Percentiles rank a stretch among this genome's conserved stretches.
Conservation (phyloP, 2,329 filamentous ascomycete species). For the Tolypocladium nubicola region DNA sequence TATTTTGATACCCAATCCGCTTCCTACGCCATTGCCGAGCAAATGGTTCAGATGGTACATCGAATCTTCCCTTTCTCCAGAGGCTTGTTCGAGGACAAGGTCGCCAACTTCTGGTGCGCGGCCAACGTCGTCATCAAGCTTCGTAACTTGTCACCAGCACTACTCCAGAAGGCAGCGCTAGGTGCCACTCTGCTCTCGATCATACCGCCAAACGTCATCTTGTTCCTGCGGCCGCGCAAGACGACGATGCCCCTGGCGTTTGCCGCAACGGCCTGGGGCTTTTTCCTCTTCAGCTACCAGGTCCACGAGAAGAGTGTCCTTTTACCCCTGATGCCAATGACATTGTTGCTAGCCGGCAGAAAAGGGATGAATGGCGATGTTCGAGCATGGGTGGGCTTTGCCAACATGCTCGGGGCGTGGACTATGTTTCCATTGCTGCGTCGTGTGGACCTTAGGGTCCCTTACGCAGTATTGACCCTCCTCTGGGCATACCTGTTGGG, state of each 20-base stretch:
- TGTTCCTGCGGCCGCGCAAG: constrained; percentile 70
- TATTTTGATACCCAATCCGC: constrained; percentile 53
- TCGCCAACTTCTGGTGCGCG: constrained; percentile 96
- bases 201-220: constrained; percentile 63
- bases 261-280: constrained; percentile 83
- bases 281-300: constrained; percentile 96
- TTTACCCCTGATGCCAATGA: constrained; percentile 88
- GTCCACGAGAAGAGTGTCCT: constrained; percentile 97
- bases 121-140: constrained; percentile 86
- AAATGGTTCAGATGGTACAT: constrained; percentile 74
- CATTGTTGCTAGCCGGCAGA: constrained; percentile 67
- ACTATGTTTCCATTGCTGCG: constrained; percentile 88
- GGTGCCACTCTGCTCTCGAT: constrained; percentile 67
- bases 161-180: constrained; percentile 70
- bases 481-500: constrained; percentile 90
- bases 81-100: constrained; percentile 97
- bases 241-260: constrained; percentile 70
- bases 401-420: constrained; percentile 81
- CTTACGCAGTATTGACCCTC: constrained; percentile 74
- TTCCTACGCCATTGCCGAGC: constrained; percentile 67
- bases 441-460: constrained; percentile 72
- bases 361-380: constrained; percentile 66
- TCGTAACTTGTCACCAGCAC: constrained; percentile 55
- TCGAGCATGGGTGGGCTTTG: constrained; percentile 90
- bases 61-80: constrained; percentile 93